phyloP scores from a whole-genome alignment of 371 early-diverging fungal genomes.

The Entomophthora muscae region DNA sequence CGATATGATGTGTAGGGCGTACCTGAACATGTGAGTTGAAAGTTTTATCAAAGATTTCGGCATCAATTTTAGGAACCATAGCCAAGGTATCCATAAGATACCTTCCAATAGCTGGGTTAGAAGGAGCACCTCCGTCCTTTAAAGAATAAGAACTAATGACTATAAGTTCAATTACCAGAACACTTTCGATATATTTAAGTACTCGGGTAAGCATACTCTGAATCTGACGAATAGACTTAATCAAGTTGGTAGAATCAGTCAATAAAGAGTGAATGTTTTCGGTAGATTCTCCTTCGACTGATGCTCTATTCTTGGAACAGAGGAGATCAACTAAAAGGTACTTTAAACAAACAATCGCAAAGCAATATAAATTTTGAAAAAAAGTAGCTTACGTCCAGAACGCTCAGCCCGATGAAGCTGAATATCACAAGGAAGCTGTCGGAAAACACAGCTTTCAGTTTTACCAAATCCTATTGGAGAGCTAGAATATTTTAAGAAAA shows the following conservation, averaged over 20 bases:
- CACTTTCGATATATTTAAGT: conserved; percentile 60
- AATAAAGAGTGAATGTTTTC: conserved; percentile 27
- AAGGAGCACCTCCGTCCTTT: conserved; percentile 35
- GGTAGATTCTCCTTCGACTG: conserved; percentile 16
- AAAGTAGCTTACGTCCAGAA: conserved; percentile 47
- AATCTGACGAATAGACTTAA: conserved; percentile 54
- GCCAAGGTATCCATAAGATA: conserved; percentile 86
- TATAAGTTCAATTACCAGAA: conserved; percentile 33
- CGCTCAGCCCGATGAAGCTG: conserved; percentile 76
- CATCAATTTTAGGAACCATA: conserved; percentile 72
- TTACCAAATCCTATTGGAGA: conserved; percentile 47
- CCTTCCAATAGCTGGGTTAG: conserved; percentile 73
- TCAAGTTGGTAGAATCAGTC: conserved; percentile 82
- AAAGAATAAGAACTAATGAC: neutral
- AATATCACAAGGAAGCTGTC: conserved; percentile 72
- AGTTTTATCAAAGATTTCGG: conserved; percentile 66
- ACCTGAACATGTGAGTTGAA: conserved; percentile 73
- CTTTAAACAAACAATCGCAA: neutral
- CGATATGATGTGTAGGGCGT: conserved; percentile 26
- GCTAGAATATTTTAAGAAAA: too few species aligned
- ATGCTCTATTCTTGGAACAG: conserved; percentile 33
- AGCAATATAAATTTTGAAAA: neutral
- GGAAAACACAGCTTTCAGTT: conserved; percentile 61
- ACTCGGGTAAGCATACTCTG: conserved; percentile 72
- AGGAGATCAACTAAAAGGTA: conserved; percentile 46